Percentiles rank a stretch among this genome's conserved stretches.
phyloP scores from a whole-genome alignment of 2,329 filamentous ascomycete species.

The Epichloe glyceriae region DNA sequence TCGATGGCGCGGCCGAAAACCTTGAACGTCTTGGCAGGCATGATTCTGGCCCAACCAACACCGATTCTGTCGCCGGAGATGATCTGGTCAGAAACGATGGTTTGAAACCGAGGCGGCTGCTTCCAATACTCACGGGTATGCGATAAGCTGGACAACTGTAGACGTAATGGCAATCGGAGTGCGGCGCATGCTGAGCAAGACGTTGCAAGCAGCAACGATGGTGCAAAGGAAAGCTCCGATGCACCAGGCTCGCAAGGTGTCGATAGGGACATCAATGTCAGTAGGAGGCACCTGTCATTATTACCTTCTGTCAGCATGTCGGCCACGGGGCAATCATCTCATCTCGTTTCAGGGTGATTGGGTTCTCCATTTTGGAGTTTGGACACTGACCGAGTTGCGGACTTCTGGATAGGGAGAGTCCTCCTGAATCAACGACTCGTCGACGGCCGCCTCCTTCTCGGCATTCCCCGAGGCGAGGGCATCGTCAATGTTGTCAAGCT shows the following conservation, averaged over 20 bases:
- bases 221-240: slow-evolving; percentile 46
- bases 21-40: slow-evolving; percentile 19
- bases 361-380: too few species aligned
- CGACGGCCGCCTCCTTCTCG: slow-evolving; percentile 31
- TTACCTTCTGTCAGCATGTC: not conserved
- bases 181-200: slow-evolving; percentile 36
- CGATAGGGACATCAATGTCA: slow-evolving; percentile 38
- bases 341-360: too few species aligned
- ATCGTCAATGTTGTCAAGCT: slow-evolving; percentile 37
- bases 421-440: slow-evolving; percentile 34
- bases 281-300: slow-evolving; percentile 21
- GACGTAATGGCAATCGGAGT: slow-evolving; percentile 38
- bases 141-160: slow-evolving; percentile 41
- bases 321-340: not conserved
- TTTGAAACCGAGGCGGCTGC: not conserved
- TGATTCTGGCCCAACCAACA: slow-evolving; percentile 18
- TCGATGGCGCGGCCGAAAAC: slow-evolving; percentile 19
- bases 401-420: slow-evolving; percentile 30
- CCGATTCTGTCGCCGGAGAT: slow-evolving; percentile 12
- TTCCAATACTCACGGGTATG: slow-evolving; percentile 29
- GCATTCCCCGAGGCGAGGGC: slow-evolving; percentile 30
- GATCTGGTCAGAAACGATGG: not conserved
- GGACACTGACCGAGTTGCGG: slow-evolving; percentile 11
- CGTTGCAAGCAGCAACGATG: slow-evolving; percentile 42
- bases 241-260: slow-evolving; percentile 47